These are phyloP conservation scores for Porcisia deanei DNA, from an alignment of 208 protist genomes.

Conservation along the genomic window DNA sequence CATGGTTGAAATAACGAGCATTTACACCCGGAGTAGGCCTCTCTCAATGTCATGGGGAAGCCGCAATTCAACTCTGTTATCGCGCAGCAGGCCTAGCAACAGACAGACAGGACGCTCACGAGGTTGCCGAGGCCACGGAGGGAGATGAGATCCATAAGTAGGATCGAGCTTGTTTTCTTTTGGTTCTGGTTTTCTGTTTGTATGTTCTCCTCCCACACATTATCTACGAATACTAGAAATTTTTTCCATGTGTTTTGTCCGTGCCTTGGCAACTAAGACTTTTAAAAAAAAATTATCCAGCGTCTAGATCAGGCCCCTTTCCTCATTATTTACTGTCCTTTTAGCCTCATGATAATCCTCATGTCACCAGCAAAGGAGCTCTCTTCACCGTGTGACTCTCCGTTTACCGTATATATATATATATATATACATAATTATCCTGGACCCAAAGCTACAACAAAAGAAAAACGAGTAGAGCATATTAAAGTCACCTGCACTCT, in stretches of 20 bases:
- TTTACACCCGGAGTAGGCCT: constrained; percentile 41
- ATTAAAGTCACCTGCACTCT: neutral
- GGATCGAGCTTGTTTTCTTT: neutral
- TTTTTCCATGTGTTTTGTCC: constrained; percentile 2
- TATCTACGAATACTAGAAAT: neutral
- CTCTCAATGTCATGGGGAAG: constrained; percentile 35
- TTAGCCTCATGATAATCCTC: constrained; percentile 13
- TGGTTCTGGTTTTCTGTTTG: constrained; percentile 1
- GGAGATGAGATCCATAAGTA: constrained; percentile 12
- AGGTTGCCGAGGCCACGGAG: constrained; percentile 24
- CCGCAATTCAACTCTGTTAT: constrained; percentile 46
- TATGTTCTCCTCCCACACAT: neutral
- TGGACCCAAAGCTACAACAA: neutral
- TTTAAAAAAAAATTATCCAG: constrained; percentile 3
- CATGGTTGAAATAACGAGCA: constrained; percentile 53
- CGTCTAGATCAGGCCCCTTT: constrained; percentile 12
- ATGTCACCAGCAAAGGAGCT: constrained; percentile 6
- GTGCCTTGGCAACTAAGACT: constrained; percentile 10
- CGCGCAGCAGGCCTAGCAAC: constrained; percentile 45
- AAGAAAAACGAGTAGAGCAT: neutral
- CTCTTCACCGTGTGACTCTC: neutral
- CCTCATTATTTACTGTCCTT: constrained; percentile 17
- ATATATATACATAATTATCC: no score
- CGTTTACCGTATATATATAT: neutral
- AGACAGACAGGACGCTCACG: constrained; percentile 41